Percentiles rank a stretch among this genome's conserved stretches.
Evolutionary conservation across 2,329 filamentous ascomycete species (phyloP).

Genomic region (Aspergillus novofumigatus): DNA sequence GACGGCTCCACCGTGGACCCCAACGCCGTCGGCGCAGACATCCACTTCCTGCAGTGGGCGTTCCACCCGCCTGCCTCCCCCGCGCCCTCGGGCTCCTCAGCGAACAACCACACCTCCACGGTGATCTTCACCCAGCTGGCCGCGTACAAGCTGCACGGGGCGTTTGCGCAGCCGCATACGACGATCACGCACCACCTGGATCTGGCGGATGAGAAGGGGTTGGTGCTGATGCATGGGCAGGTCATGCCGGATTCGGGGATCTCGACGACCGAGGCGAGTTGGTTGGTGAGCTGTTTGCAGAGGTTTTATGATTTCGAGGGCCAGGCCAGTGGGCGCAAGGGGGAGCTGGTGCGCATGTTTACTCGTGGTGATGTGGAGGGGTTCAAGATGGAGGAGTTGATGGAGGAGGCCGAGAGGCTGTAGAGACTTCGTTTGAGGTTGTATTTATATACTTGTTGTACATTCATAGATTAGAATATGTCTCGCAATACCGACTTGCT

Average conservation of each 20-base stretch:
- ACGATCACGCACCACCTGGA: constrained; percentile 90
- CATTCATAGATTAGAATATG: neutral
- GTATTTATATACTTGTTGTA: neutral
- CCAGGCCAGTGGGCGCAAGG: constrained; percentile 57
- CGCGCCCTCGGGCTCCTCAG: constrained; percentile 30
- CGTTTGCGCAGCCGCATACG: constrained; percentile 88
- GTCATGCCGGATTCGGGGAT: constrained; percentile 74
- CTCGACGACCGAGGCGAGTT: constrained; percentile 75
- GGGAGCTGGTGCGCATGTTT: constrained; percentile 75
- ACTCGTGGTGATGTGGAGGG: constrained; percentile 64
- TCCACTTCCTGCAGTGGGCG: constrained; percentile 95
- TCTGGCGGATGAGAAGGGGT: constrained; percentile 64
- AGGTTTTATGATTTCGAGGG: constrained; percentile 73
- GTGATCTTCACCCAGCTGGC: constrained; percentile 92
- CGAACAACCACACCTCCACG: constrained; percentile 58
- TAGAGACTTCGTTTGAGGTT: constrained; percentile 34
- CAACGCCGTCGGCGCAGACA: constrained; percentile 64
- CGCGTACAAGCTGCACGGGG: constrained; percentile 85
- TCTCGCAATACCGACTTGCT: neutral
- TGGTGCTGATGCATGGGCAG: constrained; percentile 82
- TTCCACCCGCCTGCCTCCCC: constrained; percentile 63
- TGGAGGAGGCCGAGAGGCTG: constrained; percentile 86
- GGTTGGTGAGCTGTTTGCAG: constrained; percentile 88
- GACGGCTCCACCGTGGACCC: constrained; percentile 26
- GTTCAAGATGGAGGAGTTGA: constrained; percentile 78